phyloP scores from a whole-genome alignment of 2,329 filamentous ascomycete genomes.

The Trichoderma atrobrunneum region DNA sequence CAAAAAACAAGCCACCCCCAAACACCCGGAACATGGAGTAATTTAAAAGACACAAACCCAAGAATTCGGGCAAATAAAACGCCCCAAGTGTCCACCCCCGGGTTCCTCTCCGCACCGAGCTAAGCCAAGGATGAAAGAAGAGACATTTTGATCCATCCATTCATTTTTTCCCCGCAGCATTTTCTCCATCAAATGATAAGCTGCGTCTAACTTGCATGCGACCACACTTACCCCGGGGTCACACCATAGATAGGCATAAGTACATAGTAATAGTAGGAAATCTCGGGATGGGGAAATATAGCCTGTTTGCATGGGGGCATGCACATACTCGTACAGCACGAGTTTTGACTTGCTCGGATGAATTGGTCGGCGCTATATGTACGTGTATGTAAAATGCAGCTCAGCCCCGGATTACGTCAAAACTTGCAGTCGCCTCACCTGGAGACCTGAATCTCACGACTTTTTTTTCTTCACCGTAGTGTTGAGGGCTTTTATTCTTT shows the following conservation, averaged over 20 bases:
- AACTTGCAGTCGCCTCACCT: neutral
- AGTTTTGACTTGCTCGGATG: neutral
- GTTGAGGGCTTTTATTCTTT: neutral
- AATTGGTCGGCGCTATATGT: neutral
- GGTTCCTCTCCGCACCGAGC: neutral
- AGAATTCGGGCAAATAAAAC: neutral
- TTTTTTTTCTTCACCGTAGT: neutral
- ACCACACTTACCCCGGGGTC: neutral
- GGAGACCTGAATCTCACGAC: neutral
- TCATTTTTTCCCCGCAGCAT: neutral
- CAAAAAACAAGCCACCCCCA: neutral
- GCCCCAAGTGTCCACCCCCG: neutral
- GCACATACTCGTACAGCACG: neutral
- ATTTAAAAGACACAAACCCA: neutral
- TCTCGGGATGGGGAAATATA: neutral
- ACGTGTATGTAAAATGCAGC: neutral
- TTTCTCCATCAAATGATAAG: neutral
- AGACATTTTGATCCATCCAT: neutral
- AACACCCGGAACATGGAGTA: neutral
- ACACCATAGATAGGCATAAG: neutral
- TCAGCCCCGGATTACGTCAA: constrained; percentile 1
- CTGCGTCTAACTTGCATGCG: neutral
- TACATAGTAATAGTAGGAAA: neutral
- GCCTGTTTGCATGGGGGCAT: neutral
- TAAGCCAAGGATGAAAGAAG: neutral